Conservation (phyloP, 2,329 filamentous ascomycete species). For the Verticillium klebahnii region DNA sequence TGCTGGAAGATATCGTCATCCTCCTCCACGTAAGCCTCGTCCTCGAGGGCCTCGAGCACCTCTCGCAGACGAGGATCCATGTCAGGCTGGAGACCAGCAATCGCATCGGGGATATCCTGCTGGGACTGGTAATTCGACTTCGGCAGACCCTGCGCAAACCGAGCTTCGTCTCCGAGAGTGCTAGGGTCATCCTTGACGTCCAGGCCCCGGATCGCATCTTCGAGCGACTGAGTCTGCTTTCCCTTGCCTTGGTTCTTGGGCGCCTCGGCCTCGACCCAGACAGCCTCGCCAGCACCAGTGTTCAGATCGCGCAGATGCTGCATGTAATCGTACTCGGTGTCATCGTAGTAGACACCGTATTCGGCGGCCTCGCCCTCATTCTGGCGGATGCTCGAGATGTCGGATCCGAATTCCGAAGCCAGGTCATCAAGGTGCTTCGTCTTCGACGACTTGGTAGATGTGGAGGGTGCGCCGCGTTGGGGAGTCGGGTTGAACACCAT, state of each 20-base stretch:
- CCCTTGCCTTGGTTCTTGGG: conserved; percentile 62
- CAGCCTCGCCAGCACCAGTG: conserved; percentile 64
- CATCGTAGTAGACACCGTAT: conserved; percentile 91
- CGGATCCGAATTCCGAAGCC: conserved; percentile 66
- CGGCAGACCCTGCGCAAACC: conserved; percentile 75
- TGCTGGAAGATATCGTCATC: conserved; percentile 81
- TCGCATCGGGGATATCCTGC: conserved; percentile 85
- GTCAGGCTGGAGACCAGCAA: conserved; percentile 92
- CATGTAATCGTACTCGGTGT: conserved; percentile 98
- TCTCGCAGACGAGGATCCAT: conserved; percentile 94
- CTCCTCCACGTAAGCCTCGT: conserved; percentile 87
- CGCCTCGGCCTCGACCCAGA: conserved; percentile 74
- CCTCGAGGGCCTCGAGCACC: conserved; percentile 87
- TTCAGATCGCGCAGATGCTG: conserved; percentile 93
- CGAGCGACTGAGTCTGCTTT: conserved; percentile 72
- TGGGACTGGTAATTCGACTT: conserved; percentile 84
- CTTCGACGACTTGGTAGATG: conserved; percentile 25
- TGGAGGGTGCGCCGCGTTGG: conserved; percentile 24
- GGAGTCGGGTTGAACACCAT: conserved; percentile 79
- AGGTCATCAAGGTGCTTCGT: conserved; percentile 72
- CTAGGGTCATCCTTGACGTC: conserved; percentile 49
- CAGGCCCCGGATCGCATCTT: conserved; percentile 70
- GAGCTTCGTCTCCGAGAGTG: conserved; percentile 65
- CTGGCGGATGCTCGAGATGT: conserved; percentile 61
- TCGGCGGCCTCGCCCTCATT: conserved; percentile 97